A percentile compares a stretch with the other conserved stretches of the same genome.
phyloP scores from a whole-genome alignment of 208 protist genomes.

The Strigomonas culicis region DNA sequence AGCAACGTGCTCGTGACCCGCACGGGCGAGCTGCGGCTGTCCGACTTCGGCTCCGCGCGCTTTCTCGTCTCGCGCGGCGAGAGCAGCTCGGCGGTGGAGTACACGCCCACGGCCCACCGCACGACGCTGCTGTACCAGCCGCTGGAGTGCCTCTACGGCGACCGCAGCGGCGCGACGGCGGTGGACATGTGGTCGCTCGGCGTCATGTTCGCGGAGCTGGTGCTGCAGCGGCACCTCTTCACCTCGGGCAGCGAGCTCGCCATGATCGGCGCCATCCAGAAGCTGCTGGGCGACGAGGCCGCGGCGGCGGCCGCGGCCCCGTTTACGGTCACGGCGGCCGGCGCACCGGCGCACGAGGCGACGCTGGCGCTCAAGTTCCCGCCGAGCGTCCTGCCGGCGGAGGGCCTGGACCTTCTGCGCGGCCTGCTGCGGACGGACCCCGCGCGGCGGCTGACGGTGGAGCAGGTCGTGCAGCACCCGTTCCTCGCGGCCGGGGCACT shows the following conservation, averaged over 20 bases:
- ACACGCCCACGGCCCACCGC: constrained; percentile 67
- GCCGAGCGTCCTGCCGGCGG: constrained; percentile 29
- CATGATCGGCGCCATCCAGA: constrained; percentile 74
- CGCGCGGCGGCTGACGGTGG: constrained; percentile 44
- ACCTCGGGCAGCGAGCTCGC: constrained; percentile 57
- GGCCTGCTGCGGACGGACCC: constrained; percentile 60
- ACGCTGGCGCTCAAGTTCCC: constrained; percentile 70
- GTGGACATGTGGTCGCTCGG: constrained; percentile 87
- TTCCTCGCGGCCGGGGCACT: constrained; percentile 37
- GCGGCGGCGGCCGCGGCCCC: not conserved
- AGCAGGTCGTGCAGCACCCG: constrained; percentile 58
- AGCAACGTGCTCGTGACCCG: constrained; percentile 79
- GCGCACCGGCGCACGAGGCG: constrained; percentile 11
- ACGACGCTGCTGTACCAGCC: constrained; percentile 88
- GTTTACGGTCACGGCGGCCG: not conserved
- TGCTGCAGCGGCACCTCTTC: constrained; percentile 78
- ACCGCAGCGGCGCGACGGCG: constrained; percentile 40
- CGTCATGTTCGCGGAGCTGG: constrained; percentile 83
- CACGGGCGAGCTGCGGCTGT: constrained; percentile 66
- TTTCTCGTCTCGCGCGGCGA: constrained; percentile 23
- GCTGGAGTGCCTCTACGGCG: constrained; percentile 76
- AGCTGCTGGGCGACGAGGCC: constrained; percentile 52
- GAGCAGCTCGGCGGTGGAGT: constrained; percentile 6
- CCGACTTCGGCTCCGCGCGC: constrained; percentile 86
- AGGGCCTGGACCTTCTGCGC: constrained; percentile 67